Evolutionary conservation across 768 basidiomycete species (phyloP).

Genomic region (Inosperma sp.): DNA sequence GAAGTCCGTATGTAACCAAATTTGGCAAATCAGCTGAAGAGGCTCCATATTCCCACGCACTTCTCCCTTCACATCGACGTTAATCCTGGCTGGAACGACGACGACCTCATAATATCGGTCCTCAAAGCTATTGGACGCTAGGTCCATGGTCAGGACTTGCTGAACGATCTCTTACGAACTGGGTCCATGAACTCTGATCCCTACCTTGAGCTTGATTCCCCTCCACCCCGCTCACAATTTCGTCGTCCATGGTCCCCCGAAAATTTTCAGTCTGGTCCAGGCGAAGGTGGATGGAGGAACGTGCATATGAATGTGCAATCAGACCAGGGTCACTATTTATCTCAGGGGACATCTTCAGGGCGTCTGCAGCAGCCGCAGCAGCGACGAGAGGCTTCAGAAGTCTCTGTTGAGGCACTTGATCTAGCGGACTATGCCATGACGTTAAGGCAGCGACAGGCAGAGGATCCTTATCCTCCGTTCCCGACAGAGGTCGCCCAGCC

Average conservation of each 20-base stretch:
- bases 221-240: slow-evolving; percentile 49
- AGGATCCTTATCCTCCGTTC: slow-evolving; percentile 33
- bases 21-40: neutral
- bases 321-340: slow-evolving; percentile 12
- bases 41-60: neutral
- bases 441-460: slow-evolving; percentile 35
- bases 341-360: slow-evolving; percentile 13
- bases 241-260: slow-evolving; percentile 67
- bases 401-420: slow-evolving; percentile 67
- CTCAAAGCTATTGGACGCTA: neutral
- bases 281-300: slow-evolving; percentile 15
- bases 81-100: neutral
- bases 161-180: slow-evolving; percentile 9
- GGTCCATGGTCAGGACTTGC: slow-evolving; percentile 3
- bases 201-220: slow-evolving; percentile 39
- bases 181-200: slow-evolving; percentile 39
- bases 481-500: slow-evolving; percentile 21
- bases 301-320: slow-evolving; percentile 10
- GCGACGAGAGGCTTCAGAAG: slow-evolving; percentile 53
- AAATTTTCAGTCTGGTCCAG: slow-evolving; percentile 40
- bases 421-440: slow-evolving; percentile 64
- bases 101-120: neutral
- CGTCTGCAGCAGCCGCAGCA: slow-evolving; percentile 21
- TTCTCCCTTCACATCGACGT: neutral
- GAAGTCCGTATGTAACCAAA: no score